Evolutionary conservation across 2,329 filamentous ascomycete genomes (phyloP).

Genomic region (Xylaria sp.): DNA sequence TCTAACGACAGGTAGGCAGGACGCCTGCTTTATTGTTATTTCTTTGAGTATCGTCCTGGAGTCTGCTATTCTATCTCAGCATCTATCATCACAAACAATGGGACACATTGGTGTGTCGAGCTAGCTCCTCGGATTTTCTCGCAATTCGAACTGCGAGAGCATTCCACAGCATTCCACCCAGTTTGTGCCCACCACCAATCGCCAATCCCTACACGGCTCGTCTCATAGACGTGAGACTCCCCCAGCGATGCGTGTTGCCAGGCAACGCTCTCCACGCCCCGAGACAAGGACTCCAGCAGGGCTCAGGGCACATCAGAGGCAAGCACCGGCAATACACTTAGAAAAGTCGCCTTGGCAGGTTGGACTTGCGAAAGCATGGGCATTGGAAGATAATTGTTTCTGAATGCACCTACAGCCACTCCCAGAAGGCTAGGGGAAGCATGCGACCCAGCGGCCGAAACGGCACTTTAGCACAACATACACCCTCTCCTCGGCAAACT

Average conservation of each 20-base stretch:
- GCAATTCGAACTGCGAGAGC: not conserved
- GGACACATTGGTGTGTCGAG: not conserved
- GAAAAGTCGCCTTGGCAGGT: not conserved
- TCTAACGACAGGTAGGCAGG: not conserved
- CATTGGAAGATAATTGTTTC: not conserved
- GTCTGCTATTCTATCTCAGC: not conserved
- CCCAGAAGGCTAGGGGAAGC: too few species aligned
- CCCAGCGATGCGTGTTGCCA: not conserved
- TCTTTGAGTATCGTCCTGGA: not conserved
- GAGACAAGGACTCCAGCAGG: not conserved
- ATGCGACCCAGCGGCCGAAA: not conserved
- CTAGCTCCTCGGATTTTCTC: too few species aligned
- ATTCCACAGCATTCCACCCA: constrained; percentile 1
- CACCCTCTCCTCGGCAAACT: constrained; percentile 7
- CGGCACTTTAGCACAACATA: not conserved
- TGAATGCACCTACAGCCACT: not conserved
- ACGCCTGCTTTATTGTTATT: not conserved
- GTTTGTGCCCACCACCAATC: not conserved
- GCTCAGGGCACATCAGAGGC: not conserved
- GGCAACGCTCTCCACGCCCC: not conserved
- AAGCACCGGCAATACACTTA: not conserved
- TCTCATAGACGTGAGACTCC: not conserved
- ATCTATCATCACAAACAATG: not conserved
- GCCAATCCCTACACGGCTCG: not conserved
- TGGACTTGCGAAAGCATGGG: not conserved